Evolutionary conservation across 2,329 filamentous ascomycete genomes (phyloP).

Genomic region (Rhynchosporium secalis): DNA sequence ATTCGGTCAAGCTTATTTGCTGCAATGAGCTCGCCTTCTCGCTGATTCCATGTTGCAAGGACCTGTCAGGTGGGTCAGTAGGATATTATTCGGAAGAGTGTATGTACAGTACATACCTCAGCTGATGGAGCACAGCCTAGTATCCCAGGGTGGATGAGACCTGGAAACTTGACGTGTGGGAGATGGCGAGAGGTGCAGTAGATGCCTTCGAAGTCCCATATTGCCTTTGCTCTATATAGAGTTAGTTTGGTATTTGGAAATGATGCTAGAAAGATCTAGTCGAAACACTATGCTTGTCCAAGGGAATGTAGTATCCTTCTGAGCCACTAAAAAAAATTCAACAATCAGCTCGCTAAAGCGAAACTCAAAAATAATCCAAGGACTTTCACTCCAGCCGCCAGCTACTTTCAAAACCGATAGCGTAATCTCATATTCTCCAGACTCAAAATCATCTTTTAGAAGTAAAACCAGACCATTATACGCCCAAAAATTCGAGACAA

Average conservation of each 20-base stretch:
- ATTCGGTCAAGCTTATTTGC: slow-evolving; percentile 65
- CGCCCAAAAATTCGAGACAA: not conserved
- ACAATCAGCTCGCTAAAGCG: no score
- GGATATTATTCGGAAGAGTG: not conserved
- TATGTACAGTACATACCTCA: slow-evolving; percentile 27
- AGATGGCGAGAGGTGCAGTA: slow-evolving; percentile 85
- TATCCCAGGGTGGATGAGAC: slow-evolving; percentile 89
- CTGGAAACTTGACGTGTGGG: slow-evolving; percentile 82
- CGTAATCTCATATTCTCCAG: no score
- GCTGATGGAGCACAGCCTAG: slow-evolving; percentile 83
- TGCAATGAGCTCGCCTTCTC: slow-evolving; percentile 77
- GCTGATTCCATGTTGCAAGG: slow-evolving; percentile 78
- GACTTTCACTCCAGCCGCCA: no score
- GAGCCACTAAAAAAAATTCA: not conserved
- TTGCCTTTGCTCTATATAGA: slow-evolving; percentile 57
- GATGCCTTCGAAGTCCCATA: slow-evolving; percentile 77
- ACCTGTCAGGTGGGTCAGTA: slow-evolving; percentile 43
- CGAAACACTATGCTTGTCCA: not conserved
- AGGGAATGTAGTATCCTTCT: not conserved
- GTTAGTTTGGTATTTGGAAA: not conserved
- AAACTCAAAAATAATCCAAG: no score
- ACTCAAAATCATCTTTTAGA: no score
- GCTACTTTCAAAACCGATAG: no score
- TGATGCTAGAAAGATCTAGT: not conserved
- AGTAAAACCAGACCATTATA: not conserved